phyloP scores from a whole-genome alignment of 805 yeast species.

The Starmera pachycereana region DNA sequence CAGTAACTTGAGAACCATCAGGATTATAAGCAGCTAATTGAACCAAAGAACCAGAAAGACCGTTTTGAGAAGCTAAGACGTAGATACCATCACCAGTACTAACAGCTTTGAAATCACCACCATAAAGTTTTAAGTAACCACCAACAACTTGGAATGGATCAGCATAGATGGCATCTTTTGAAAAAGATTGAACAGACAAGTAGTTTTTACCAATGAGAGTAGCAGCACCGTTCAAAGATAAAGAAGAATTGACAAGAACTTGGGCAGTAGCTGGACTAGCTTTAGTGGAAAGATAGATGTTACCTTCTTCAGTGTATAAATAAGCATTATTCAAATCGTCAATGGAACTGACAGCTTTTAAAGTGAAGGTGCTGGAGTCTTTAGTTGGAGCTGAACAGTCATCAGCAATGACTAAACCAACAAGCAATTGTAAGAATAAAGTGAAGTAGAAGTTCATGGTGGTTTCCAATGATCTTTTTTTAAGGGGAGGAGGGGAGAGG shows the following conservation, averaged over 20 bases:
- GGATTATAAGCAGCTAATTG: neutral
- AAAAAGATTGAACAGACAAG: neutral
- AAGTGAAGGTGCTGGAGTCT: neutral
- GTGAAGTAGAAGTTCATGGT: too few relatives aligned
- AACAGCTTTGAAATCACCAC: constrained; percentile 4
- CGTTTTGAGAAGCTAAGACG: constrained; percentile 1
- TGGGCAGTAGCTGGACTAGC: neutral
- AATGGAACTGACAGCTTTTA: neutral
- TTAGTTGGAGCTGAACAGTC: too few relatives aligned
- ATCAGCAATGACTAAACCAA: too few relatives aligned
- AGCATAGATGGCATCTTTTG: neutral
- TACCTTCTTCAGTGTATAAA: constrained; percentile 7
- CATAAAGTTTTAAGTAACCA: constrained; percentile 2
- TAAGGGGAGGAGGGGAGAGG: too few relatives aligned
- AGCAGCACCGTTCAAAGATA: neutral
- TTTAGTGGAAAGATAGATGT: neutral
- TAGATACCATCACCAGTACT: constrained; percentile 1
- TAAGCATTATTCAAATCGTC: constrained; percentile 13
- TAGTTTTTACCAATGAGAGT: constrained; percentile 4
- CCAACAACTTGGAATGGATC: constrained; percentile 1
- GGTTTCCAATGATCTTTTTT: too few relatives aligned
- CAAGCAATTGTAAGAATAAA: too few relatives aligned
- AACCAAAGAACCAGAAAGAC: neutral
- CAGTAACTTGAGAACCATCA: neutral
- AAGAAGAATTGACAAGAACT: neutral